These are phyloP conservation scores for Pelagophyceae sp. DNA, from an alignment of 352 stramenopile species.

Conservation along the genomic window DNA sequence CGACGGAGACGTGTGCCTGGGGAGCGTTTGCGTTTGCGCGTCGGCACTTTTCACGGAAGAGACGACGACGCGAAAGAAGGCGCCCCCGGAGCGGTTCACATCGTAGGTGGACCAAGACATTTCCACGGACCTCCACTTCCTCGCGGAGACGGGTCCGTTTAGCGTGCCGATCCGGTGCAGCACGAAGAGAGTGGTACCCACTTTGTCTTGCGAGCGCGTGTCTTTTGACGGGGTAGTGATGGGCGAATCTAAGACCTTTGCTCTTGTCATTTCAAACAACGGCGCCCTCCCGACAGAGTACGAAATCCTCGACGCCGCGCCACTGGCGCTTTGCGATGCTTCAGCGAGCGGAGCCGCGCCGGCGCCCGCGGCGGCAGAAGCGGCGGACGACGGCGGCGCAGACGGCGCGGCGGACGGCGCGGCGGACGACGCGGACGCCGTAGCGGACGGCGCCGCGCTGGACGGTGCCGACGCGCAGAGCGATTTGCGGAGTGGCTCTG, in stretches of 20 bases:
- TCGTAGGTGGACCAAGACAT: constrained; percentile 61
- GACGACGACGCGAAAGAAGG: too few relatives aligned
- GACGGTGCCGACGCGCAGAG: too few relatives aligned
- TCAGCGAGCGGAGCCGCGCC: too few relatives aligned
- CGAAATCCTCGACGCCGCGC: constrained; percentile 24
- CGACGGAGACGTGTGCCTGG: too few relatives aligned
- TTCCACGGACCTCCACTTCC: constrained; percentile 47
- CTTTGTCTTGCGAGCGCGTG: constrained; percentile 44
- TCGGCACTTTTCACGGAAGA: too few relatives aligned
- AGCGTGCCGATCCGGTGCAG: constrained; percentile 64
- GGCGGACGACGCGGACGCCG: too few relatives aligned
- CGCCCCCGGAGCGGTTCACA: too few relatives aligned
- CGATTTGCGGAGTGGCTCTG: too few relatives aligned
- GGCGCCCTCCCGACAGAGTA: constrained; percentile 52
- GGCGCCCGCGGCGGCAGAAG: neutral
- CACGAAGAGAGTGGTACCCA: constrained; percentile 62
- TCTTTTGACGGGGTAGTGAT: constrained; percentile 61
- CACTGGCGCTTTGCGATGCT: too few relatives aligned
- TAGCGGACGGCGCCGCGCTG: too few relatives aligned
- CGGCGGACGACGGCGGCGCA: too few relatives aligned
- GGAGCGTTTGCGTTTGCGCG: too few relatives aligned
- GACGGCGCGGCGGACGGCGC: neutral
- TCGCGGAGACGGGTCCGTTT: constrained; percentile 64
- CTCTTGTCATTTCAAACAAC: constrained; percentile 55
- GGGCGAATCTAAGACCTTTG: constrained; percentile 55